phyloP scores from a whole-genome alignment of 106 monocot genomes.

The Dioscorea zingiberensis region DNA sequence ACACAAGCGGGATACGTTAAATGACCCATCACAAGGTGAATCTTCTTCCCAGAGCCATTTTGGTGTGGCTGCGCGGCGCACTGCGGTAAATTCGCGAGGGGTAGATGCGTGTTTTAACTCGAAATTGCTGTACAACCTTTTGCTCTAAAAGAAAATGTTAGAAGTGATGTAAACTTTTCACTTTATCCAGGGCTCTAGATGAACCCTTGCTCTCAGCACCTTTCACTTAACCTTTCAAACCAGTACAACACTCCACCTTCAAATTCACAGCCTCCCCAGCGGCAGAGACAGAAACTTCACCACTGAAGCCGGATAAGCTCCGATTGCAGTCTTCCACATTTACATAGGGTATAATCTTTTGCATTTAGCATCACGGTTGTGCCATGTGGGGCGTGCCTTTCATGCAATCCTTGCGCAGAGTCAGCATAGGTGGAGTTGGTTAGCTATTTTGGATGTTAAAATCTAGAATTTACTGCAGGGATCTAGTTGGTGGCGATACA shows the following conservation, averaged over 20 bases:
- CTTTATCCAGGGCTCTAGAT: constrained; percentile 57
- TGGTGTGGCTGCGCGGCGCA: constrained; percentile 39
- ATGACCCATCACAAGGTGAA: constrained; percentile 72
- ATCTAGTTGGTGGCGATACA: not conserved
- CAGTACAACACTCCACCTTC: constrained; percentile 79
- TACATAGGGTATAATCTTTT: constrained; percentile 17
- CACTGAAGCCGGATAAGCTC: constrained; percentile 57
- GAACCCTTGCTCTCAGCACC: constrained; percentile 60
- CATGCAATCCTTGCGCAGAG: not conserved
- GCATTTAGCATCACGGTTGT: constrained; percentile 39
- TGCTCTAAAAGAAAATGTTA: not conserved
- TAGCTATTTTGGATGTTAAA: not conserved
- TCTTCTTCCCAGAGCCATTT: constrained; percentile 64
- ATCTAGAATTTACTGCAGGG: not conserved
- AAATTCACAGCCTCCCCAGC: constrained; percentile 56
- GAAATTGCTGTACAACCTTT: not conserved
- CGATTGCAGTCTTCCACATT: not conserved
- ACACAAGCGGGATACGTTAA: constrained; percentile 80
- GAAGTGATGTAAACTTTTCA: not conserved
- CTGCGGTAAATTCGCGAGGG: too few relatives aligned
- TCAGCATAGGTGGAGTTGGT: constrained; percentile 1
- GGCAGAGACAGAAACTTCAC: constrained; percentile 64
- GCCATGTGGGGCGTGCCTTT: constrained; percentile 7
- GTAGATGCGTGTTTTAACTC: too few relatives aligned
- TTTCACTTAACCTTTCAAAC: constrained; percentile 76